Percentiles rank a stretch among this genome's conserved stretches.
Evolutionary conservation across 192 early-diverging fungal genomes (phyloP).

Genomic region (Coemansia furcata): DNA sequence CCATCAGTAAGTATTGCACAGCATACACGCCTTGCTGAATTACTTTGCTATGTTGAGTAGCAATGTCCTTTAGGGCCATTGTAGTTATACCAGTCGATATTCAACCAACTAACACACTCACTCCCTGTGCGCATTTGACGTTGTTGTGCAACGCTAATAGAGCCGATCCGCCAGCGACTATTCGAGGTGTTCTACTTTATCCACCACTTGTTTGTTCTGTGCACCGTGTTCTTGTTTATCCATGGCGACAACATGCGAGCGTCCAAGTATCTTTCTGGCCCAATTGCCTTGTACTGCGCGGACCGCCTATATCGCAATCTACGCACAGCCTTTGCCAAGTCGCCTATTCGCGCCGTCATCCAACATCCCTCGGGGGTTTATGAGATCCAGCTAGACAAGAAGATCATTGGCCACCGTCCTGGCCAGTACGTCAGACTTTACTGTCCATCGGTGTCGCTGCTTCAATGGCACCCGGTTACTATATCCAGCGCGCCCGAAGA

Average conservation of each 20-base stretch:
- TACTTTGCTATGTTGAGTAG: not conserved
- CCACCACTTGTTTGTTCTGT: constrained; percentile 73
- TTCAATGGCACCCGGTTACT: constrained; percentile 81
- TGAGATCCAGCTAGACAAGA: constrained; percentile 69
- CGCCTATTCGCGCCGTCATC: constrained; percentile 64
- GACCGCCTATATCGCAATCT: constrained; percentile 65
- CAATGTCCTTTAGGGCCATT: not conserved
- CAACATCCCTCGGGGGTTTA: constrained; percentile 72
- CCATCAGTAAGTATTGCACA: constrained; percentile 43
- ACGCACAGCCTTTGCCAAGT: constrained; percentile 55
- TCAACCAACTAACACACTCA: not conserved
- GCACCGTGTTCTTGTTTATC: constrained; percentile 65
- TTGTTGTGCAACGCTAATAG: constrained; percentile 4
- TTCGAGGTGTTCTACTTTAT: constrained; percentile 80
- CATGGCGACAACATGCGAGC: constrained; percentile 62
- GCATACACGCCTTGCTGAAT: not conserved
- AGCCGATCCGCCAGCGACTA: constrained; percentile 54
- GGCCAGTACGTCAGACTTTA: constrained; percentile 77
- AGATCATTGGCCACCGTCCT: constrained; percentile 53
- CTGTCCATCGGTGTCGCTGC: constrained; percentile 65
- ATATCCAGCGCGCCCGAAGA: constrained; percentile 77
- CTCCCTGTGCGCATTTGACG: not conserved
- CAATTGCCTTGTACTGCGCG: constrained; percentile 56
- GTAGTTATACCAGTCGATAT: not conserved
- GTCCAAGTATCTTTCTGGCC: constrained; percentile 59